phyloP scores from a whole-genome alignment of 2,329 filamentous ascomycete genomes.

The Amauroascus verrucosus region DNA sequence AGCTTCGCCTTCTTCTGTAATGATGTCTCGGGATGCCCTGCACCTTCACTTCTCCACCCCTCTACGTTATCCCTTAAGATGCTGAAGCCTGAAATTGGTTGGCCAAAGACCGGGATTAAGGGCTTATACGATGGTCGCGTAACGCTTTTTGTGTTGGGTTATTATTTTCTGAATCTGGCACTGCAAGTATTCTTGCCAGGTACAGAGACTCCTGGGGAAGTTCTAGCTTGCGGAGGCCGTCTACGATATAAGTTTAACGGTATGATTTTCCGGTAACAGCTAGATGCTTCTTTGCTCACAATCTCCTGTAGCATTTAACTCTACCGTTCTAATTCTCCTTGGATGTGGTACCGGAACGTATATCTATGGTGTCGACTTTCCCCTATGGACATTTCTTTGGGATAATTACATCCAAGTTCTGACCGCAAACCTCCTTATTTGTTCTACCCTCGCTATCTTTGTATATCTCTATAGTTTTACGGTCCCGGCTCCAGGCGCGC shows the following conservation, averaged over 20 bases:
- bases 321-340: conserved; percentile 61
- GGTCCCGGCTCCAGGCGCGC: conserved; percentile 52
- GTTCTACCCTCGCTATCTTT: conserved; percentile 61
- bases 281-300: conserved; percentile 17
- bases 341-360: conserved; percentile 63
- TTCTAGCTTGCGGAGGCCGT: conserved; percentile 59
- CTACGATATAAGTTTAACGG: conserved; percentile 76
- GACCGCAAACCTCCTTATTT: conserved; percentile 70
- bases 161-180: conserved; percentile 65
- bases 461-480: conserved; percentile 75
- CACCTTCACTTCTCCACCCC: conserved; percentile 66
- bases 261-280: conserved; percentile 27
- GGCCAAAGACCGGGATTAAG: conserved; percentile 59
- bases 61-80: conserved; percentile 58
- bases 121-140: conserved; percentile 62
- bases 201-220: conserved; percentile 56
- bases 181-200: conserved; percentile 71
- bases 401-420: conserved; percentile 82
- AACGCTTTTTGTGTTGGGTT: conserved; percentile 59
- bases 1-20: conserved; percentile 78
- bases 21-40: conserved; percentile 81
- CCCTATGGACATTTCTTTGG: conserved; percentile 84
- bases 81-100: conserved; percentile 71
- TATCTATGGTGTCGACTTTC: conserved; percentile 67
- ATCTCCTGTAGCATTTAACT: conserved; percentile 53